Conservation (phyloP, 2,329 filamentous ascomycete species). For the Epicoccum nigrum region DNA sequence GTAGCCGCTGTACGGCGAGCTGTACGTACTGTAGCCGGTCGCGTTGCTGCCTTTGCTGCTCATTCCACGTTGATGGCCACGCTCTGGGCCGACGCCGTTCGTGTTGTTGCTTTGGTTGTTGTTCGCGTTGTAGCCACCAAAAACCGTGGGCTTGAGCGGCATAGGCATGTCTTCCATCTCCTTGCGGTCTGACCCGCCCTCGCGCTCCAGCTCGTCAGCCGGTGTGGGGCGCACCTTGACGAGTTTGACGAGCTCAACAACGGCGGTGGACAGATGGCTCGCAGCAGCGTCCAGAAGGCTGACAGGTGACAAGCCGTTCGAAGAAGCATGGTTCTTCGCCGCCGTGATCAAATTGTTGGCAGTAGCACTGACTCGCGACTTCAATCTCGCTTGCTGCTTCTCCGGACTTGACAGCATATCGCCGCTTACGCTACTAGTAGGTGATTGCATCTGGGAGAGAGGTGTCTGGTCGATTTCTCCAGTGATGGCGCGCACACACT, state of each 20-base stretch:
- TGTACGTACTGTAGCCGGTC: constrained; percentile 43
- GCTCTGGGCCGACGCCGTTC: constrained; percentile 5
- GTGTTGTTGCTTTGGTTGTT: constrained; percentile 7
- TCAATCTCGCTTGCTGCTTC: constrained; percentile 71
- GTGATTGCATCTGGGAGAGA: constrained; percentile 45
- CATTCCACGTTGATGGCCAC: constrained; percentile 21
- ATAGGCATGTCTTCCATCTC: constrained; percentile 54
- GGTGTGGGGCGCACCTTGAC: constrained; percentile 85
- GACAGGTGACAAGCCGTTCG: constrained; percentile 87
- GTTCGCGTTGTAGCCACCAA: constrained; percentile 16
- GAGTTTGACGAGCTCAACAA: constrained; percentile 82
- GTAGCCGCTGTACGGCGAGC: constrained; percentile 47
- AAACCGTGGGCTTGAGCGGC: constrained; percentile 39
- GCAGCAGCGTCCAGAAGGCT: constrained; percentile 91
- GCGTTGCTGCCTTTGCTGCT: constrained; percentile 48
- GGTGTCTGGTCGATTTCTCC: constrained; percentile 72
- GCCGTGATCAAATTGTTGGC: constrained; percentile 96
- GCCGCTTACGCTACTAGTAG: constrained; percentile 44
- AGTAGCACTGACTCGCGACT: constrained; percentile 83
- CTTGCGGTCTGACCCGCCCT: constrained; percentile 55
- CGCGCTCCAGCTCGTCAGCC: constrained; percentile 75
- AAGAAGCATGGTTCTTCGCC: constrained; percentile 85
- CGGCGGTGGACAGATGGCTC: constrained; percentile 82
- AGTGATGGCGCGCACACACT: constrained; percentile 82
- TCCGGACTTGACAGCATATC: constrained; percentile 39